A percentile compares a stretch with the other conserved stretches of the same genome.
Evolutionary conservation across 306 rosid genomes (phyloP).

Genomic region (Begonia masoniana): DNA sequence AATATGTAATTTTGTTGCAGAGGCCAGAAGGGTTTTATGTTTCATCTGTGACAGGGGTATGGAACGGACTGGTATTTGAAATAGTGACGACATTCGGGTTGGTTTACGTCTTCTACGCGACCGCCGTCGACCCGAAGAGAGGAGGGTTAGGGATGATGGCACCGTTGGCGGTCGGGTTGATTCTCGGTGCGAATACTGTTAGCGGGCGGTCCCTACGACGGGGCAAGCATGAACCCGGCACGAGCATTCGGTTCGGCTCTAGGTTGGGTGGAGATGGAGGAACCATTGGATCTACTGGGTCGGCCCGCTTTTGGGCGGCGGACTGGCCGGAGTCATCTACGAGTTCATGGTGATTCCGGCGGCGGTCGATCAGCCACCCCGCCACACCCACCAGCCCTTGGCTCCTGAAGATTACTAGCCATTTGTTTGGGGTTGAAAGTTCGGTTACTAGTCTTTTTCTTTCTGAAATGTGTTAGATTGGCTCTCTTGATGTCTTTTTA

Average conservation of each 20-base stretch:
- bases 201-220: constrained; percentile 85
- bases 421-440: too few relatives aligned
- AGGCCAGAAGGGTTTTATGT: constrained; percentile 59
- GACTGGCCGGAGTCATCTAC: constrained; percentile 57
- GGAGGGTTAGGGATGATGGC: constrained; percentile 51
- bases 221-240: constrained; percentile 95
- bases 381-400: constrained; percentile 63
- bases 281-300: constrained; percentile 91
- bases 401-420: constrained; percentile 85
- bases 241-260: constrained; percentile 86
- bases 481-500: too few relatives aligned
- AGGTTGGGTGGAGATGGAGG: constrained; percentile 86
- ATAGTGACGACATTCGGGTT: constrained; percentile 67
- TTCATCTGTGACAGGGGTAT: constrained; percentile 32
- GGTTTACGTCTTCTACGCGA: constrained; percentile 67
- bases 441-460: too few relatives aligned
- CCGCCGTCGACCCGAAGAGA: constrained; percentile 86
- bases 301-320: constrained; percentile 84
- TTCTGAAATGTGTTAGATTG: too few relatives aligned
- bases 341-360: constrained; percentile 71
- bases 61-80: constrained; percentile 53
- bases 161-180: constrained; percentile 70
- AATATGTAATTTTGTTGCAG: constrained; percentile 13
- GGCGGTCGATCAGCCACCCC: constrained; percentile 36
- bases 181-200: constrained; percentile 86